Base-by-base conservation (phyloP, 129 eudicot genomes). In the Oenanthe sinensis region DNA sequence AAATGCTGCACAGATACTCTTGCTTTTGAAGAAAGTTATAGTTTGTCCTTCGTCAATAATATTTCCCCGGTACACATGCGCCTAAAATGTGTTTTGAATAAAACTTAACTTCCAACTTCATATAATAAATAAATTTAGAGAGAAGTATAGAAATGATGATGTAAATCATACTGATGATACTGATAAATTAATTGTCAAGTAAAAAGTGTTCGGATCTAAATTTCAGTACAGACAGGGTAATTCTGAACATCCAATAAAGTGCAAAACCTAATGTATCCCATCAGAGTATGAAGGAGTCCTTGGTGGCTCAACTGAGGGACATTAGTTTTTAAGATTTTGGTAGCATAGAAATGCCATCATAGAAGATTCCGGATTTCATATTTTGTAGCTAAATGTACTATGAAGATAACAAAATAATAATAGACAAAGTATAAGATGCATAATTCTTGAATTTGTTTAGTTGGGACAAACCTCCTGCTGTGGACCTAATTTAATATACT, bases 401-500 rank as follows among this genome's bases (percentile, higher is more conserved):
- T 4, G 28, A 70, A 75, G 11, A 74, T 76, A 60, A 78, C 48
- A 33, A 78, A 65, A 33, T 33, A 60, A 37, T 37, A 39, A 46
- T 19, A 12, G 52, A 43, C 16, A 42, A 43, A 47, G 19, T 42
- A 24, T 52, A 77, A 42, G 76, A 78, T 65, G 13, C 72, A 55
- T 30, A 79, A 28, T 36, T 40, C 76, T 71, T 33, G 50, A 83
- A 17, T 77, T 81, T 54, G 65, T 6, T 75, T 76, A 74, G 55
- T 44, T 80, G 65, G 77, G 77, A 84, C 90, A 63, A 45, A 95
- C 98, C 96, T 95, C 98, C 83, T 95, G 97, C 77, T 73, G 82
- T 74, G 96, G 81, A 67, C 97, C 98, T 85, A 95, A 83, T 73
- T 87, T 92, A 43, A 95, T 69, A 86, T 95, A 95, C 82, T 89